phyloP scores from a whole-genome alignment of 179 eudicot genomes.

The Camellia oleifera region DNA sequence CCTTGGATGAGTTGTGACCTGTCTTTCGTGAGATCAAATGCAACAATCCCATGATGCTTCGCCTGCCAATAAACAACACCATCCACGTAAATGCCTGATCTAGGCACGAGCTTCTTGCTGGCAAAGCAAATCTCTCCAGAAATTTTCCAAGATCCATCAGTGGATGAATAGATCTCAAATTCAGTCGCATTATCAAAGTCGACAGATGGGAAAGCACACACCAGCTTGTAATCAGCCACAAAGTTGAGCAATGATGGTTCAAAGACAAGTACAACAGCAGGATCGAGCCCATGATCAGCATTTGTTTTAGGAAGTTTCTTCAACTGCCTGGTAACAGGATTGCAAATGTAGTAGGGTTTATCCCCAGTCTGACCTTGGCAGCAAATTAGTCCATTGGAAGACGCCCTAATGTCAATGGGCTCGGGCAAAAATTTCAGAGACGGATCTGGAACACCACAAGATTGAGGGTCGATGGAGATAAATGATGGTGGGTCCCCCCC shows the following conservation, averaged over 20 bases:
- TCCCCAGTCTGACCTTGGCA: slow-evolving; percentile 38
- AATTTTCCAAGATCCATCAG: slow-evolving; percentile 45
- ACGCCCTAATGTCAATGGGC: slow-evolving; percentile 39
- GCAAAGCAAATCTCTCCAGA: slow-evolving; percentile 50
- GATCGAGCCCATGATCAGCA: slow-evolving; percentile 46
- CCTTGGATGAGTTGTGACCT: slow-evolving; percentile 33
- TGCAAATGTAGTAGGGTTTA: slow-evolving; percentile 54
- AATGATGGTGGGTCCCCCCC: slow-evolving; percentile 29
- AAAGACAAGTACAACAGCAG: slow-evolving; percentile 45
- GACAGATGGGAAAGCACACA: slow-evolving; percentile 44
- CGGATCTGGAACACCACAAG: slow-evolving; percentile 58
- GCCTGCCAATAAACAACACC: slow-evolving; percentile 51
- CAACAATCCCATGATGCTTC: slow-evolving; percentile 16
- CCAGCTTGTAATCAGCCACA: slow-evolving; percentile 42
- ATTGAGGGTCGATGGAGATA: slow-evolving; percentile 33
- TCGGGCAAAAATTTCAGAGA: slow-evolving; percentile 48
- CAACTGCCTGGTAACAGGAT: slow-evolving; percentile 50
- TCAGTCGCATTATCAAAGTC: slow-evolving; percentile 49
- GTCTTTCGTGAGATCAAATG: slow-evolving; percentile 42
- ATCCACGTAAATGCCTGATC: slow-evolving; percentile 38
- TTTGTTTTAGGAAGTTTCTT: slow-evolving; percentile 47
- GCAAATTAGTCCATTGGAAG: slow-evolving; percentile 56
- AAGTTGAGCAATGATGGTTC: slow-evolving; percentile 59
- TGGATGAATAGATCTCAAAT: slow-evolving; percentile 46
- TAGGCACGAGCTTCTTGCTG: slow-evolving; percentile 13